phyloP scores from a whole-genome alignment of 768 basidiomycete species.

The Baorangia bicolor region DNA sequence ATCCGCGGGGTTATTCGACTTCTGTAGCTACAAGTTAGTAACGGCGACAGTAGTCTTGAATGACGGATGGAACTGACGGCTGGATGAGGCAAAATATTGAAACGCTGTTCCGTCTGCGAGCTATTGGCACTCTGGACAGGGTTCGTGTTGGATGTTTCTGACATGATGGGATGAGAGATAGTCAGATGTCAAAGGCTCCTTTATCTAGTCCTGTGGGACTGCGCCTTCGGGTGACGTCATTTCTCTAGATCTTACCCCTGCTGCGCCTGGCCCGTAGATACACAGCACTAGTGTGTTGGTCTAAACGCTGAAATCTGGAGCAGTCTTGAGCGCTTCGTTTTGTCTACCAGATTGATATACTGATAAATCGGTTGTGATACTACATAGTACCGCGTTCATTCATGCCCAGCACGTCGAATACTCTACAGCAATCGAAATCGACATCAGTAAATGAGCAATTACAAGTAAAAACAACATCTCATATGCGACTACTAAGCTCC shows the following conservation, averaged over 20 bases:
- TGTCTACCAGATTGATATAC: too few relatives aligned
- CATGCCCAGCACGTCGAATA: neutral
- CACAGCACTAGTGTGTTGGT: too few relatives aligned
- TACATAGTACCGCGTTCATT: neutral
- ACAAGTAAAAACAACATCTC: conserved; percentile 6
- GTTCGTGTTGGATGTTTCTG: conserved; percentile 11
- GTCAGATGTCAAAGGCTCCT: neutral
- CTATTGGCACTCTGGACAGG: neutral
- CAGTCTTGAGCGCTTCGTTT: too few relatives aligned
- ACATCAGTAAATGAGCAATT: conserved; percentile 2
- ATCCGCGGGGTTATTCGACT: conserved; percentile 59
- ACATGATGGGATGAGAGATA: conserved; percentile 10
- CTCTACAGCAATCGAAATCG: neutral
- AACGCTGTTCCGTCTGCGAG: conserved; percentile 37
- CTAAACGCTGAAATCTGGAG: too few relatives aligned
- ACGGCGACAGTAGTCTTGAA: neutral
- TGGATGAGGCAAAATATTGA: conserved; percentile 60
- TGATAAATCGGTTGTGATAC: too few relatives aligned
- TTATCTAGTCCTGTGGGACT: neutral
- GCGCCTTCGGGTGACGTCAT: conserved; percentile 20
- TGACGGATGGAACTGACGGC: conserved; percentile 40
- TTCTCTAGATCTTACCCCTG: neutral
- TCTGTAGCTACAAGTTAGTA: conserved; percentile 34
- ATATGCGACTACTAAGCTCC: neutral
- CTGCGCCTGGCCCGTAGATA: too few relatives aligned